Evolutionary conservation across 495 filamentous ascomycete genomes (phyloP).

Genomic region (Hyphodiscus hymeniophilus): DNA sequence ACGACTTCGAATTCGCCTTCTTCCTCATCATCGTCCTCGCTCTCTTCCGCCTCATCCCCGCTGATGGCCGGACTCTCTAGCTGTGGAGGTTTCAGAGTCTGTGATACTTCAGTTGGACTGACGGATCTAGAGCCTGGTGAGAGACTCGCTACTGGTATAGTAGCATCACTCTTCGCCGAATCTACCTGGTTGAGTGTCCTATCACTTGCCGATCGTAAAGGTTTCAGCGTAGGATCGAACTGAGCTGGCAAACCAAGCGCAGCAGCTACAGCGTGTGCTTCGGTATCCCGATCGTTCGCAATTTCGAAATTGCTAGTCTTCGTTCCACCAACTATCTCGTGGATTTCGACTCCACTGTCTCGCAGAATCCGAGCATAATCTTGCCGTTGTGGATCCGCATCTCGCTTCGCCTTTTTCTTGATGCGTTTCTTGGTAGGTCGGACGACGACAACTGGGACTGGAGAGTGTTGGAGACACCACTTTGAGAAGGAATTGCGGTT

Average conservation of each 20-base stretch:
- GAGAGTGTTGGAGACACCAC: slow-evolving; percentile 92
- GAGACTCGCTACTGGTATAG: slow-evolving; percentile 16
- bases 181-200: slow-evolving; percentile 22
- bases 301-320: slow-evolving; percentile 34
- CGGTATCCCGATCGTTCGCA: slow-evolving; percentile 43
- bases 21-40: slow-evolving; percentile 29
- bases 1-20: slow-evolving; percentile 42
- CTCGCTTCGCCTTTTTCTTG: slow-evolving; percentile 87
- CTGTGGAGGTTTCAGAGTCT: slow-evolving; percentile 8
- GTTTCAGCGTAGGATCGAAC: slow-evolving; percentile 47
- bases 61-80: slow-evolving; percentile 34
- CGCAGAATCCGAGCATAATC: slow-evolving; percentile 76
- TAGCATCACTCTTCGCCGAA: slow-evolving; percentile 19
- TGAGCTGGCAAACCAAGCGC: slow-evolving; percentile 56
- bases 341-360: slow-evolving; percentile 47
- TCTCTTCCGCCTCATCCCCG: slow-evolving; percentile 39
- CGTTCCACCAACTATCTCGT: slow-evolving; percentile 31
- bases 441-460: slow-evolving; percentile 95
- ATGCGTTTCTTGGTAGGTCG: slow-evolving; percentile 81
- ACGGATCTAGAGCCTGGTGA: slow-evolving; percentile 15
- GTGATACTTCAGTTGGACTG: slow-evolving; percentile 21
- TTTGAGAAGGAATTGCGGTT: slow-evolving; percentile 82
- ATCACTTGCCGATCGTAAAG: slow-evolving; percentile 30
- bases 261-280: slow-evolving; percentile 62
- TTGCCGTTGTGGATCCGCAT: slow-evolving; percentile 66